Conservation (phyloP, 2,329 filamentous ascomycete genomes). For the Rachicladosporium sp. region DNA sequence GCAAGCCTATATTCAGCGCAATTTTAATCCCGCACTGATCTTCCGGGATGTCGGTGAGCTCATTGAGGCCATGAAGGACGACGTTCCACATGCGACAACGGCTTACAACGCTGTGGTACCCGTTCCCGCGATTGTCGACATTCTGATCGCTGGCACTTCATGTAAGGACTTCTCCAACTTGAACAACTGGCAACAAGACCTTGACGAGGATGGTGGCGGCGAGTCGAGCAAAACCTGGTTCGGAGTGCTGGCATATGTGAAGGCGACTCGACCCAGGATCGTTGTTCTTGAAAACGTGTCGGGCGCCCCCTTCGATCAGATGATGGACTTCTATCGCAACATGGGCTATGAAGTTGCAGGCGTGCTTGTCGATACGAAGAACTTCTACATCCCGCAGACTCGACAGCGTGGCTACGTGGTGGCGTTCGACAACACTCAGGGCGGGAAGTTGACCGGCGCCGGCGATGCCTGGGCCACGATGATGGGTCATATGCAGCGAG, state of each 20-base stretch:
- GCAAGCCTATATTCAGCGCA: constrained; percentile 36
- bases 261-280: constrained; percentile 45
- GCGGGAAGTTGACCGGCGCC: background rate
- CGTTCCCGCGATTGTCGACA: constrained; percentile 48
- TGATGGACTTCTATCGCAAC: constrained; percentile 28
- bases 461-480: constrained; percentile 30
- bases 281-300: constrained; percentile 63
- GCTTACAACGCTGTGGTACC: constrained; percentile 48
- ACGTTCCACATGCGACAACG: constrained; percentile 35
- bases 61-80: constrained; percentile 12
- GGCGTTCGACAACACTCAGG: constrained; percentile 25
- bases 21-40: constrained; percentile 30
- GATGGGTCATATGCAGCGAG: constrained; percentile 39
- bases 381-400: constrained; percentile 59
- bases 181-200: constrained; percentile 44
- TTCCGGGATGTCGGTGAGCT: constrained; percentile 35
- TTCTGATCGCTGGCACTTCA: constrained; percentile 60
- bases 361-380: constrained; percentile 51
- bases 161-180: constrained; percentile 63
- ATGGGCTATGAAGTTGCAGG: constrained; percentile 45
- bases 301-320: constrained; percentile 45
- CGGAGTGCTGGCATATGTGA: constrained; percentile 47
- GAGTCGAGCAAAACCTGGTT: constrained; percentile 56
- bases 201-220: constrained; percentile 38
- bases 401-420: constrained; percentile 34